Evolutionary conservation across 164 flowering plant genomes (phyloP).

Genomic region (Echeveria elegans): DNA sequence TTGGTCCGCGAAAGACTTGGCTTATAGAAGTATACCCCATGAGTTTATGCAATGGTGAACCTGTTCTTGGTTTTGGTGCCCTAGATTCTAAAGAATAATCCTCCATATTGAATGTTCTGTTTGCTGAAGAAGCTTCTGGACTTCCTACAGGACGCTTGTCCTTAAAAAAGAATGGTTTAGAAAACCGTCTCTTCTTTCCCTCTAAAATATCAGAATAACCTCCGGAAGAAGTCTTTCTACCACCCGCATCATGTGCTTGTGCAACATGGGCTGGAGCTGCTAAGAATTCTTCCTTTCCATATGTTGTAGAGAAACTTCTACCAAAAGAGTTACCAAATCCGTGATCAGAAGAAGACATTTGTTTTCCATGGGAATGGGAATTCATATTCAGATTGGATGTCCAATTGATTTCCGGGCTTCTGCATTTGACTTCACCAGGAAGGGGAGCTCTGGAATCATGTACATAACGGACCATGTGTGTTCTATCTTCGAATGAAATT

Average conservation of each 20-base stretch:
- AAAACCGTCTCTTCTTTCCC: not conserved
- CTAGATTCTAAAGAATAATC: constrained; percentile 22
- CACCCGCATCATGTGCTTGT: not conserved
- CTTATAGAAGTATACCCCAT: constrained; percentile 75
- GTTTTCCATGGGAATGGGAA: constrained; percentile 20
- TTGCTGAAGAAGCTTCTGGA: not conserved
- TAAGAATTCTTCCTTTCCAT: constrained; percentile 21
- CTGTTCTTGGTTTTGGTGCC: constrained; percentile 13
- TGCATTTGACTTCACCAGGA: constrained; percentile 23
- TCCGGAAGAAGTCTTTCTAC: not conserved
- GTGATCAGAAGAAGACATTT: constrained; percentile 38
- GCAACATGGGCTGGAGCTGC: constrained; percentile 5
- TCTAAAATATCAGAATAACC: not conserved
- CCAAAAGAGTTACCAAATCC: constrained; percentile 30
- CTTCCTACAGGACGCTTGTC: not conserved
- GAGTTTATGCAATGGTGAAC: constrained; percentile 61
- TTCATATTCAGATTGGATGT: constrained; percentile 11
- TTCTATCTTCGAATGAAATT: constrained; percentile 35
- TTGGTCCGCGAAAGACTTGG: constrained; percentile 19
- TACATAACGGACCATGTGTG: constrained; percentile 29
- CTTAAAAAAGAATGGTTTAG: not conserved
- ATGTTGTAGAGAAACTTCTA: constrained; percentile 36
- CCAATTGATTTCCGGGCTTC: constrained; percentile 8
- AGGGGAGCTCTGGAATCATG: constrained; percentile 16
- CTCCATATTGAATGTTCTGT: constrained; percentile 10